Evolutionary conservation across 495 filamentous ascomycete species (phyloP).

Genomic region (Podospora anserina): DNA sequence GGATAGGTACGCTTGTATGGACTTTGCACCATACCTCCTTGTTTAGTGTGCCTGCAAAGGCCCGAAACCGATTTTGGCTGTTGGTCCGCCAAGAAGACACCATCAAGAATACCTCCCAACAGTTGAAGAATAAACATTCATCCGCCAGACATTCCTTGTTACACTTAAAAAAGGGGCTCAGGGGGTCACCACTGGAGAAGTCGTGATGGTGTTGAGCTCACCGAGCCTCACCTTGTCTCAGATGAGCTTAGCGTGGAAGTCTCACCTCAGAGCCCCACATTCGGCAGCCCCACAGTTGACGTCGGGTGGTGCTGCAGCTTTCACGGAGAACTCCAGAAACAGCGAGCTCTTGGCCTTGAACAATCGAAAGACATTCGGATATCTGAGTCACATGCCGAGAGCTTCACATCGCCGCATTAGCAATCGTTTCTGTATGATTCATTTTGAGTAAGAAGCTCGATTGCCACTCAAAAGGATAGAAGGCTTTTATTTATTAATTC

Average conservation of each 20-base stretch:
- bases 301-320: neutral
- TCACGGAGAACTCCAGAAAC: neutral
- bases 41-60: neutral
- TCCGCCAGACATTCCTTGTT: neutral
- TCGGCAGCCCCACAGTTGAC: neutral
- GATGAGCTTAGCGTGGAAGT: neutral
- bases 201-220: neutral
- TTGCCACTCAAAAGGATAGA: neutral
- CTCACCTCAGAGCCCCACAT: neutral
- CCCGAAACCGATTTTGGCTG: neutral
- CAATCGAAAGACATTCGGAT: neutral
- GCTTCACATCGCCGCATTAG: neutral
- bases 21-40: neutral
- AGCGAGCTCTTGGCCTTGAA: neutral
- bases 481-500: neutral
- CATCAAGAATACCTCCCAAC: neutral
- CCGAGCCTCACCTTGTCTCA: slow-evolving; percentile 8
- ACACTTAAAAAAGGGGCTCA: neutral
- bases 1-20: neutral
- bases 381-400: neutral
- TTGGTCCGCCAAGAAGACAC: neutral
- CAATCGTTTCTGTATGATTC: neutral
- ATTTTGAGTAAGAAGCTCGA: neutral
- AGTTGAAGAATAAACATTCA: neutral
- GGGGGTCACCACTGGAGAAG: neutral